Evolutionary conservation across 176 grass and related monocot genomes (phyloP).

Genomic region (Oryza glumipatula): DNA sequence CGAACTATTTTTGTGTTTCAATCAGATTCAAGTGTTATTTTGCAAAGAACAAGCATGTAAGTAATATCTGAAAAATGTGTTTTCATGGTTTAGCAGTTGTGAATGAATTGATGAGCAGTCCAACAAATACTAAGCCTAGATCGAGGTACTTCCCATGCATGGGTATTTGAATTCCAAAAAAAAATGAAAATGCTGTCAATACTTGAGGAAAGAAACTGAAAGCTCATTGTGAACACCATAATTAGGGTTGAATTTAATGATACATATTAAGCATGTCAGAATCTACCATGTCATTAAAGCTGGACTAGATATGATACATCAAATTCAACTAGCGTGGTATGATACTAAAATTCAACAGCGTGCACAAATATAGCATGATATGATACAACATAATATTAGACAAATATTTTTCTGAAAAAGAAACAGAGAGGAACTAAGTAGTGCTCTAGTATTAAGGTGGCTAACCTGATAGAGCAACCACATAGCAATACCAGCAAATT

Average conservation of each 20-base stretch:
- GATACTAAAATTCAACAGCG: no score
- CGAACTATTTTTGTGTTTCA: neutral
- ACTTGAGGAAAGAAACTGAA: neutral
- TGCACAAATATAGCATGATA: no score
- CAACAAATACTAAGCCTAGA: neutral
- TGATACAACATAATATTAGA: no score
- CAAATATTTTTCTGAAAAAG: no score
- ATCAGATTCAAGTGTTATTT: neutral
- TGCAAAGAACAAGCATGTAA: neutral
- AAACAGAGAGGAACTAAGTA: no score
- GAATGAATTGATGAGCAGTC: neutral
- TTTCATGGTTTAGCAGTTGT: no score
- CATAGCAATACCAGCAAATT: slow-evolving; percentile 89
- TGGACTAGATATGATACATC: no score
- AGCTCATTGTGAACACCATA: neutral
- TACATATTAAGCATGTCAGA: neutral
- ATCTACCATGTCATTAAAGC: neutral
- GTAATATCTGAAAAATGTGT: no score
- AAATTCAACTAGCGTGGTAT: no score
- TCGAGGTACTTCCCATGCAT: neutral
- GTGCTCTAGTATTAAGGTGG: neutral
- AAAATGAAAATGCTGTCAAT: neutral
- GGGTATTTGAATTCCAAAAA: neutral
- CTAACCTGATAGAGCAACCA: slow-evolving; percentile 95
- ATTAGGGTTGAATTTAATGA: neutral